Percentiles rank a stretch among this genome's conserved stretches.
Conservation (phyloP, 2,329 filamentous ascomycete genomes). For the Fusarium fracticaudum region DNA sequence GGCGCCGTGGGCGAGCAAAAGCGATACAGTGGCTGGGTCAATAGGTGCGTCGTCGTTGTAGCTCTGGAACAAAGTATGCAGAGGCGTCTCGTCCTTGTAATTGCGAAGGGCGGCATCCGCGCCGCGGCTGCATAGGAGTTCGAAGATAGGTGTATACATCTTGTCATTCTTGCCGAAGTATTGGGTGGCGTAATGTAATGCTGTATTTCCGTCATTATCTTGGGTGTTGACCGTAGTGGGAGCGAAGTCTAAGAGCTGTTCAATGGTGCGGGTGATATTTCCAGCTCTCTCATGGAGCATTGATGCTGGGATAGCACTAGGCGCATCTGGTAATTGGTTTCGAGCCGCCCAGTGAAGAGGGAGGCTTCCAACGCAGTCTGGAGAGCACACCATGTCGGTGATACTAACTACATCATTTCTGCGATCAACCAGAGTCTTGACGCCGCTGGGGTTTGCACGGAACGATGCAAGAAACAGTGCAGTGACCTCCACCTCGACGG, state of each 20-base stretch:
- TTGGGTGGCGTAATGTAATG: background rate
- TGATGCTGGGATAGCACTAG: background rate
- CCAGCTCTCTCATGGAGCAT: background rate
- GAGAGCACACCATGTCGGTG: background rate
- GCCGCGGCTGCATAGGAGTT: background rate
- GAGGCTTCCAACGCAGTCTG: background rate
- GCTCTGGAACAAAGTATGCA: background rate
- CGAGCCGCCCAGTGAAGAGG: background rate
- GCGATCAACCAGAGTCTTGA: background rate
- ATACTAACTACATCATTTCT: background rate
- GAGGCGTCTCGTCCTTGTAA: background rate
- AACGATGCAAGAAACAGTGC: background rate
- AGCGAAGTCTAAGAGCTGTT: background rate
- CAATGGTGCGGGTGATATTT: background rate
- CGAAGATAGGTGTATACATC: background rate
- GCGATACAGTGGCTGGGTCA: background rate
- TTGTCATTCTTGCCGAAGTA: background rate
- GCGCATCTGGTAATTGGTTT: background rate
- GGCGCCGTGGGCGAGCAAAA: background rate
- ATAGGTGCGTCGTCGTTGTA: background rate
- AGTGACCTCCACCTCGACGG: background rate
- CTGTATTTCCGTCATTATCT: background rate
- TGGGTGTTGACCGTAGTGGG: background rate
- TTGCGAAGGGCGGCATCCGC: background rate
- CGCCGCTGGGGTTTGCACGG: background rate